Evolutionary conservation across 768 basidiomycete genomes (phyloP), one percentile per base, ranked within the genome.

Genomic region (Suillus americanus): DNA sequence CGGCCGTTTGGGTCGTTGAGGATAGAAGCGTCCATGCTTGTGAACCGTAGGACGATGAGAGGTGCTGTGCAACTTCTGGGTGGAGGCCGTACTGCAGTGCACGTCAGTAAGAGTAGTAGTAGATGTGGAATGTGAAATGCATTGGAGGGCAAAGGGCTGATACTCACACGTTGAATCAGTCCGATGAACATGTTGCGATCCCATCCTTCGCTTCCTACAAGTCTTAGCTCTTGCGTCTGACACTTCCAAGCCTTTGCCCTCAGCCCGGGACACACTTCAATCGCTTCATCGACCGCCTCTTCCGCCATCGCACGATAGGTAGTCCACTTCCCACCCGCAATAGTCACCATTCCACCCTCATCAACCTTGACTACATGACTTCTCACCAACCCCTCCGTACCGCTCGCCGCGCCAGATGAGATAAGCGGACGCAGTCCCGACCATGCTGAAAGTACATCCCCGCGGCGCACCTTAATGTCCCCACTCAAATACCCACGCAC

Each of bases 321-420:
- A 65, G 97, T 99, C 97, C 97, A 99, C 78, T 99, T 99, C 5
- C 97, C 97, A 20, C 97, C 97, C 3, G 94, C 95, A 70, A 98
- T 95, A 35, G 96, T 98, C 65, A 99, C 78, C 70, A 99, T 80
- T 20, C 95, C 95, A 66, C 87, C 87, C 55, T 85, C 83, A 48
- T 85, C 87, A 40, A 94, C 87, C 73, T 95, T 85, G 68, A 97
- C 91, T 84, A 99, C 85, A 79, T 99, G 97, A 73, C 90, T 98
- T 72, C 97, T 80, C 23, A 99, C 97, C 61, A 99, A 79, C 0
- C 90, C 90, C 77, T 96, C 89, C 20, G 96, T 97, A 72, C 85
- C 84, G 68, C 85, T 83, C 41, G 86, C 89, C 1, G 92, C 92
- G 0, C 92, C 94, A 72, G 97, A 89, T 61, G 90, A 81, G 45